These are phyloP conservation scores for Aristolochia contorta DNA, from an alignment of 164 flowering plant genomes.

Conservation along the genomic window DNA sequence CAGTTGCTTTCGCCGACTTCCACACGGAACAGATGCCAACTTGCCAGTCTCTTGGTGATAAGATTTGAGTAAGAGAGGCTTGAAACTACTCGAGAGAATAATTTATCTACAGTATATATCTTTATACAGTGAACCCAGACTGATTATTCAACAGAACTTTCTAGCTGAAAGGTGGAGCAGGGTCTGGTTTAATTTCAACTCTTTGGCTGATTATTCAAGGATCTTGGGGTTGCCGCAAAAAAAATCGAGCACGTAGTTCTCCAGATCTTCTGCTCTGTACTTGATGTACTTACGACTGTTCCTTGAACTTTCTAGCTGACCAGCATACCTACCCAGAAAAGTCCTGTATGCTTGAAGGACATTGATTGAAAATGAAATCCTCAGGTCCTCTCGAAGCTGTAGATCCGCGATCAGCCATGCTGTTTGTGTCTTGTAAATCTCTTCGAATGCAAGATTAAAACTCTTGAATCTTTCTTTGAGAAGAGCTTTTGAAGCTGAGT, in stretches of 20 bases:
- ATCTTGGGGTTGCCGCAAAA: conserved; percentile 52
- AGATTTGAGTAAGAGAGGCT: too few relatives aligned
- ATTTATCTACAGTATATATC: too few relatives aligned
- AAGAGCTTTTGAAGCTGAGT: conserved; percentile 29
- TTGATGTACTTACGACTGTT: conserved; percentile 50
- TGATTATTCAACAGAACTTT: too few relatives aligned
- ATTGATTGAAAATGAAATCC: conserved; percentile 52
- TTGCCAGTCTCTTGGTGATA: too few relatives aligned
- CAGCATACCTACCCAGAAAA: conserved; percentile 43
- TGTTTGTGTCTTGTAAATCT: conserved; percentile 66
- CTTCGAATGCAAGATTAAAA: conserved; percentile 65
- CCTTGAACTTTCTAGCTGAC: conserved; percentile 16
- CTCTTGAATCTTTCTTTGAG: conserved; percentile 50
- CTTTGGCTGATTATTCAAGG: conserved; percentile 34
- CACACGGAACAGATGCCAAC: too few relatives aligned
- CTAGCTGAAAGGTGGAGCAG: too few relatives aligned
- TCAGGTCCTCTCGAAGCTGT: conserved; percentile 64
- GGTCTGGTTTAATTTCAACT: conserved; percentile 1
- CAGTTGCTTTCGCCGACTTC: too few relatives aligned
- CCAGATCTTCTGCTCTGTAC: conserved; percentile 59
- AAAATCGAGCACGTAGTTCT: conserved; percentile 47
- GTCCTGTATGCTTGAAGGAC: conserved; percentile 63
- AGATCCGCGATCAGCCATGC: conserved; percentile 52
- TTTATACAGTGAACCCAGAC: too few relatives aligned
- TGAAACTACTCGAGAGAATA: too few relatives aligned